These are phyloP conservation scores for Camellia oleifera DNA, from an alignment of 179 eudicot genomes.

Conservation along the genomic window DNA sequence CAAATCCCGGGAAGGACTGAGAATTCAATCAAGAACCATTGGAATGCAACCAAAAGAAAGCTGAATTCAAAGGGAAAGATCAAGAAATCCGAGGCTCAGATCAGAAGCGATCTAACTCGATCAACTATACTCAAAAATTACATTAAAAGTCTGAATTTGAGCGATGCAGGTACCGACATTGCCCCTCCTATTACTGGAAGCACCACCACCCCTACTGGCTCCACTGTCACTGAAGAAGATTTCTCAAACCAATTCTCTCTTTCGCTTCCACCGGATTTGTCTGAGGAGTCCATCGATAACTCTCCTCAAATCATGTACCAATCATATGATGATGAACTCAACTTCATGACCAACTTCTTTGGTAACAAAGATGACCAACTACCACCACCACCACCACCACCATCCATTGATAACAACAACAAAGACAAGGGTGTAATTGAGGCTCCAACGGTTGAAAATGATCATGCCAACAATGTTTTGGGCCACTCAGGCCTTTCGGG, in stretches of 20 bases:
- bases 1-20: slow-evolving; percentile 64
- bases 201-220: slow-evolving; percentile 10
- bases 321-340: slow-evolving; percentile 42
- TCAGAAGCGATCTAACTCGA: slow-evolving; percentile 9
- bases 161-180: slow-evolving; percentile 4
- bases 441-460: neutral
- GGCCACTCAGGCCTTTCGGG: neutral
- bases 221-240: slow-evolving; percentile 18
- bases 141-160: slow-evolving; percentile 27
- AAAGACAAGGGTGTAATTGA: slow-evolving; percentile 1
- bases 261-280: slow-evolving; percentile 11
- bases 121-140: slow-evolving; percentile 54
- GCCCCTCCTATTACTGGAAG: neutral
- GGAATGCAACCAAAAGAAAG: slow-evolving; percentile 74
- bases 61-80: slow-evolving; percentile 42
- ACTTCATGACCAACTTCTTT: slow-evolving; percentile 50
- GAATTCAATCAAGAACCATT: slow-evolving; percentile 74
- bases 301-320: slow-evolving; percentile 23
- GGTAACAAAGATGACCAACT: slow-evolving; percentile 3
- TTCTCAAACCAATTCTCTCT: slow-evolving; percentile 5
- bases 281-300: slow-evolving; percentile 22
- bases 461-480: neutral
- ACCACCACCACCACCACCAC: neutral
- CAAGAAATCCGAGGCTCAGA: slow-evolving; percentile 23
- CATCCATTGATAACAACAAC: slow-evolving; percentile 1